Conservation (phyloP, 2,329 filamentous ascomycete genomes). For the Emericellopsis atlantica region DNA sequence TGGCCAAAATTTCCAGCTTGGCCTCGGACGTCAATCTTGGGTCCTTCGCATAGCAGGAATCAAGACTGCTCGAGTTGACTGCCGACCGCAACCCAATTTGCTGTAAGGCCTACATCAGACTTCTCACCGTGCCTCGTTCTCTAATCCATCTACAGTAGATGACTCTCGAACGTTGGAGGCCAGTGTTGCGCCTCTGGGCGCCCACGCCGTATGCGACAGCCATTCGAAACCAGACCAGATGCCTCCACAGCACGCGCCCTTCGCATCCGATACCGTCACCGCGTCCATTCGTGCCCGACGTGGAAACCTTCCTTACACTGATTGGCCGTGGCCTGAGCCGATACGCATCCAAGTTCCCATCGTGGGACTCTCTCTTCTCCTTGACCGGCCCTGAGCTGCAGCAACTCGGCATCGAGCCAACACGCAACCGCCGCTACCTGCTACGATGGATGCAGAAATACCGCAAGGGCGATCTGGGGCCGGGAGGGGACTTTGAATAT, state of each 20-base stretch:
- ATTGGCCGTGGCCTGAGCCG: constrained; percentile 80
- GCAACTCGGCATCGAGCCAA: constrained; percentile 75
- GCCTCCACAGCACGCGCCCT: constrained; percentile 27
- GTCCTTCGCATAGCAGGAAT: no score
- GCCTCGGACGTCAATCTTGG: no score
- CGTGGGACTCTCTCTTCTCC: constrained; percentile 84
- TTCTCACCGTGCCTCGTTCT: not conserved
- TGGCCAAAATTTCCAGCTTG: no score
- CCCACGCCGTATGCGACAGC: constrained; percentile 17
- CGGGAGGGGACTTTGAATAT: constrained; percentile 69
- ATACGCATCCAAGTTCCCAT: constrained; percentile 75
- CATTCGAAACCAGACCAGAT: constrained; percentile 24
- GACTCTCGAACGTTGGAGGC: constrained; percentile 17
- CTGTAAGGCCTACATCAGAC: not conserved
- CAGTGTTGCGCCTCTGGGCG: constrained; percentile 16
- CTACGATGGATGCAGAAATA: constrained; percentile 82
- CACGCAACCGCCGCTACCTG: constrained; percentile 71
- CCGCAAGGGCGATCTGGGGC: constrained; percentile 61
- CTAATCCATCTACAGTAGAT: constrained; percentile 7
- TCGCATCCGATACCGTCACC: constrained; percentile 45
- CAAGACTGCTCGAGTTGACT: no score
- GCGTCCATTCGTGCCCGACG: constrained; percentile 77
- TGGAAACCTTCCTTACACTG: constrained; percentile 73
- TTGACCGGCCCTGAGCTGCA: constrained; percentile 66
- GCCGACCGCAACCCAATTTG: not conserved